phyloP scores from a whole-genome alignment of 2,329 filamentous ascomycete species.

The Fusarium proliferatum region DNA sequence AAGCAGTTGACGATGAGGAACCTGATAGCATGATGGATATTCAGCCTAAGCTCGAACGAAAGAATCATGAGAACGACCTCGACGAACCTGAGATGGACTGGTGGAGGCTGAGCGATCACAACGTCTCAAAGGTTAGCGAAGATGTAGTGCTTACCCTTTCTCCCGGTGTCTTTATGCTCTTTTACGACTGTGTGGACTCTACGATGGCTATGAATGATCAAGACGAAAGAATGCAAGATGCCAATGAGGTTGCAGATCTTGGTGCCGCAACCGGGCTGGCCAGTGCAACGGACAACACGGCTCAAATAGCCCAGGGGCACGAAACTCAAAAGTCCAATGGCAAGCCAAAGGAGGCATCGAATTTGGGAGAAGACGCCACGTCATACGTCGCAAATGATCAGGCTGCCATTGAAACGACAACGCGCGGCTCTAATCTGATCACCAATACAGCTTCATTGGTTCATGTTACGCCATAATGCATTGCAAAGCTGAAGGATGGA shows the following conservation, averaged over 20 bases:
- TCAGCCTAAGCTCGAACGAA: neutral
- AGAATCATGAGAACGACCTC: constrained; percentile 23
- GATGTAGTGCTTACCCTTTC: constrained; percentile 78
- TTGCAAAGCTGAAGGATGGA: neutral
- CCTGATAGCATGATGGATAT: constrained; percentile 21
- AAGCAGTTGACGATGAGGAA: constrained; percentile 16
- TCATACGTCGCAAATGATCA: constrained; percentile 1
- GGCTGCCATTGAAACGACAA: constrained; percentile 22
- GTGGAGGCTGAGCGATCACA: constrained; percentile 94
- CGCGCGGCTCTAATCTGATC: constrained; percentile 6
- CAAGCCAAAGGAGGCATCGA: constrained; percentile 13
- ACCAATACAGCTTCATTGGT: constrained; percentile 3
- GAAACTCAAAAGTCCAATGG: constrained; percentile 14
- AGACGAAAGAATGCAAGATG: constrained; percentile 38
- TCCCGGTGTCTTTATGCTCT: constrained; percentile 91
- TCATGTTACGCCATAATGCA: neutral
- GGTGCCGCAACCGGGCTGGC: constrained; percentile 3
- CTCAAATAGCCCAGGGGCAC: constrained; percentile 15
- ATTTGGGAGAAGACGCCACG: constrained; percentile 16
- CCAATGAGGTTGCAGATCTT: constrained; percentile 26
- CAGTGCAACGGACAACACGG: neutral
- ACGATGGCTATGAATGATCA: constrained; percentile 57
- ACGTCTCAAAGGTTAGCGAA: constrained; percentile 80
- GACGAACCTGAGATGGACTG: constrained; percentile 66
- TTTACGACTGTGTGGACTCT: constrained; percentile 82